Conservation (phyloP, 768 basidiomycete species). For the Phylloporus rhodoxanthus region DNA sequence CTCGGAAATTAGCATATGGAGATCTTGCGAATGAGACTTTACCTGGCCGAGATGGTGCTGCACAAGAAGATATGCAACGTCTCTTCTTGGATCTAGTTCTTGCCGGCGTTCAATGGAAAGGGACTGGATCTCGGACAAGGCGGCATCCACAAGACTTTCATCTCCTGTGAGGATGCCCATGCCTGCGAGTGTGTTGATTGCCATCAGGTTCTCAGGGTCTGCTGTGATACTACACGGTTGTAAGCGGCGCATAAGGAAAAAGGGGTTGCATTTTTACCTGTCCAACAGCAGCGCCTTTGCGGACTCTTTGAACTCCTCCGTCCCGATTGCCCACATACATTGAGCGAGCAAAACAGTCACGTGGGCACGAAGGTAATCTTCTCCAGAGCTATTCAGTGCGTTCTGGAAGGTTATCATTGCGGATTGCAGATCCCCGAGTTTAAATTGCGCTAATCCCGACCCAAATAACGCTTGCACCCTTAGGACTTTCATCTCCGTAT, state of each 20-base stretch:
- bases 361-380: slow-evolving; percentile 51
- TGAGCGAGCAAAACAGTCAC: slow-evolving; percentile 76
- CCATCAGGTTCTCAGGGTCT: slow-evolving; percentile 73
- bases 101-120: slow-evolving; percentile 62
- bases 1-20: neutral
- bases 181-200: slow-evolving; percentile 80
- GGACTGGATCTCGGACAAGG: slow-evolving; percentile 71
- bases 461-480: slow-evolving; percentile 65
- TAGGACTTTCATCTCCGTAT: slow-evolving; percentile 35
- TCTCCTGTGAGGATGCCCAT: slow-evolving; percentile 83
- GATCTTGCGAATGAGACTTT: slow-evolving; percentile 8
- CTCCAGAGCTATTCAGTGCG: slow-evolving; percentile 51
- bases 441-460: slow-evolving; percentile 66
- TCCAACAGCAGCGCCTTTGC: slow-evolving; percentile 78
- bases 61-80: slow-evolving; percentile 66
- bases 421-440: slow-evolving; percentile 51
- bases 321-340: slow-evolving; percentile 76
- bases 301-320: slow-evolving; percentile 67
- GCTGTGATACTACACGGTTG: slow-evolving; percentile 53
- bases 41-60: slow-evolving; percentile 75
- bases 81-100: slow-evolving; percentile 60
- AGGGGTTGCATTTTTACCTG: slow-evolving; percentile 44
- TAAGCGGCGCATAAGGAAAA: slow-evolving; percentile 11
- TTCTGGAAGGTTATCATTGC: slow-evolving; percentile 66
- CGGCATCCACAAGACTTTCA: slow-evolving; percentile 76